Evolutionary conservation across 345 rosid genomes (phyloP), one percentile per base, ranked within the genome.

Genomic region (Hypericum perforatum): DNA sequence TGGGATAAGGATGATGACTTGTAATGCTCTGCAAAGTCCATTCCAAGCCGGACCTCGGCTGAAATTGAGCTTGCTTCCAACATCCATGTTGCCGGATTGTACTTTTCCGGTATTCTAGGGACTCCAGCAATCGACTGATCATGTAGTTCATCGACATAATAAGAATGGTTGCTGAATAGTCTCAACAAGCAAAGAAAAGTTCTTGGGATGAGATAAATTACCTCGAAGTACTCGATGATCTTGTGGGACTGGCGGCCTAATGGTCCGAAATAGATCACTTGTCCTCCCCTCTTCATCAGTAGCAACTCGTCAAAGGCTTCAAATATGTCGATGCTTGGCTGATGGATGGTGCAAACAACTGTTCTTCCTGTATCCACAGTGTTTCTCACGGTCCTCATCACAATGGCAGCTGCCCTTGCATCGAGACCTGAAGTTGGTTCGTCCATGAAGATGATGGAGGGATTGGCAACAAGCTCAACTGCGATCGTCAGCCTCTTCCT

Each of bases 1-100:
- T 22, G 32, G 32, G 9, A 44, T 2, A 44, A 16, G 15, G n/a
- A 12, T 7, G 47, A 44, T 1, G n/a, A 11, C 11, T 11, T 44
- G 47, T 44, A 44, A 8, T 11, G n/a, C 47, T 44, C 47, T 7
- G 47, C 15, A 5, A 44, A 44, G 15, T 44, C 47, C 5, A 44
- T 16, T 44, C 47, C 11, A 7, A 44, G n/a, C 15, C 14, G 14
- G 7, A 44, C 15, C 15, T 44, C 47, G n/a, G n/a, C 14, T 44
- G 47, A 12, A 9, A 16, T 44, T 1, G 47, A 11, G 7, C 14
- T 44, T 44, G 15, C 47, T 44, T 44, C 47, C 47, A 44, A 44
- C 47, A 44, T 44, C 47, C 47, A 44, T 11, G 47, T 44, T 44
- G 47, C 47, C 11, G 47, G 47, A 44, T 44, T 44, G 14, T 44